These are phyloP conservation scores for Arachnomyces sp. DNA, from an alignment of 2,329 filamentous ascomycete genomes.

Conservation along the genomic window DNA sequence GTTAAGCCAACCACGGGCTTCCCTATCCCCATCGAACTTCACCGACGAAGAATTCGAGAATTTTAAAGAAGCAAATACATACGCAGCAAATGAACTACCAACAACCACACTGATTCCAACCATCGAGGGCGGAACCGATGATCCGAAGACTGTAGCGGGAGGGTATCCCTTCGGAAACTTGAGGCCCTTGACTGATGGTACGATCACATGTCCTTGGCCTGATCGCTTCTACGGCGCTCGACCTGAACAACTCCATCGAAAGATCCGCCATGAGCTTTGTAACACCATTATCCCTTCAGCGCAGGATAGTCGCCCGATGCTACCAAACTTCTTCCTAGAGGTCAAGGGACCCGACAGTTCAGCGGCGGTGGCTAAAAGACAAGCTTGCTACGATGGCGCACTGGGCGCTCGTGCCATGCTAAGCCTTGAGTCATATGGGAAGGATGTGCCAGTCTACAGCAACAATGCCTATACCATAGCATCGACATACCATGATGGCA, in stretches of 20 bases:
- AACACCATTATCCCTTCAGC: slow-evolving; percentile 22
- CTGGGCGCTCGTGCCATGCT: slow-evolving; percentile 31
- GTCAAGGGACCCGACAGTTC: slow-evolving; percentile 30
- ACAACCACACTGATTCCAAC: slow-evolving; percentile 25
- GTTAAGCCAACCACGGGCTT: slow-evolving; percentile 21
- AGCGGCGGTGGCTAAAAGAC: slow-evolving; percentile 22
- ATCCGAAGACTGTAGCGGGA: slow-evolving; percentile 17
- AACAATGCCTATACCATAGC: slow-evolving; percentile 32
- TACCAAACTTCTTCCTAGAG: slow-evolving; percentile 38
- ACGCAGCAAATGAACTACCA: slow-evolving; percentile 29
- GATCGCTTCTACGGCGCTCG: slow-evolving; percentile 25
- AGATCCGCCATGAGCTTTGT: slow-evolving; percentile 19
- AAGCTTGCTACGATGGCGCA: slow-evolving; percentile 33
- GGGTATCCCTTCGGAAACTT: slow-evolving; percentile 29
- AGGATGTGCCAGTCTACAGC: slow-evolving; percentile 27
- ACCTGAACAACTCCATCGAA: slow-evolving; percentile 20
- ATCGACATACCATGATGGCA: slow-evolving; percentile 9
- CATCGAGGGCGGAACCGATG: slow-evolving; percentile 8
- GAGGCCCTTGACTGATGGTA: slow-evolving; percentile 24
- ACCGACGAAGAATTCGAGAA: slow-evolving; percentile 20
- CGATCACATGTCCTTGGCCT: slow-evolving; percentile 17
- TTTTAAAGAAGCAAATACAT: slow-evolving; percentile 21
- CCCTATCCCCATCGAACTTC: slow-evolving; percentile 31
- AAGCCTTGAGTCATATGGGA: slow-evolving; percentile 28
- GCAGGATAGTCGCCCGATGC: slow-evolving; percentile 11